Percentiles rank a stretch among this genome's conserved stretches.
Conservation (phyloP, 805 yeast species). For the Yarrowia porcina region DNA sequence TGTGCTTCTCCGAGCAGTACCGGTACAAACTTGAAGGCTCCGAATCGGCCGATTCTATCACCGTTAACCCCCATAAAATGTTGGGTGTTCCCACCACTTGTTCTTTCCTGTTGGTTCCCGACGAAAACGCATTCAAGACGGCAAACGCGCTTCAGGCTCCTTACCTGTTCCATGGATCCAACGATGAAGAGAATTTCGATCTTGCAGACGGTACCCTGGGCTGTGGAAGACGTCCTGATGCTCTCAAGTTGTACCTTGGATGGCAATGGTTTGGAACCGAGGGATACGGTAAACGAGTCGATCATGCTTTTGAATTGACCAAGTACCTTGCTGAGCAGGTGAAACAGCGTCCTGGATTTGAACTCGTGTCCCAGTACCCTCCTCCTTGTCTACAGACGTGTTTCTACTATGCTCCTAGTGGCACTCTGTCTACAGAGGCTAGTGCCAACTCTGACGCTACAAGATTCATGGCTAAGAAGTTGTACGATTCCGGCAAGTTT, state of each 20-base stretch:
- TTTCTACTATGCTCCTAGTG: conserved; percentile 61
- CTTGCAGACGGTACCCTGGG: conserved; percentile 91
- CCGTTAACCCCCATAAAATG: conserved; percentile 84
- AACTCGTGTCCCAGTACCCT: conserved; percentile 52
- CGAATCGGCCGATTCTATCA: conserved; percentile 67
- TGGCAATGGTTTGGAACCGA: conserved; percentile 74
- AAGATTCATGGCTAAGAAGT: conserved; percentile 54
- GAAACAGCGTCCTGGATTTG: conserved; percentile 45
- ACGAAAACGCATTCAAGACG: conserved; percentile 58
- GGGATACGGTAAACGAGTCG: conserved; percentile 65
- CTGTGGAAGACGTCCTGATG: conserved; percentile 82
- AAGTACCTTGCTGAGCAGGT: conserved; percentile 56
- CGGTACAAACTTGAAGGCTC: conserved; percentile 52
- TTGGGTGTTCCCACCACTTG: conserved; percentile 73
- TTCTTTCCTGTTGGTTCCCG: conserved; percentile 71
- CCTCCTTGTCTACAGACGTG: conserved; percentile 85
- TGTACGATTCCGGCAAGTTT: conserved; percentile 63
- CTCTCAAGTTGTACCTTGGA: conserved; percentile 70
- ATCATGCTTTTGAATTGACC: conserved; percentile 67
- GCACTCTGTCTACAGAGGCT: conserved; percentile 35
- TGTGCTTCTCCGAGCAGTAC: conserved; percentile 57
- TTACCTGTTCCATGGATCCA: conserved; percentile 66
- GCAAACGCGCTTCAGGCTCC: conserved; percentile 80
- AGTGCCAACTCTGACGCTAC: conserved; percentile 54
- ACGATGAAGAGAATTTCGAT: conserved; percentile 56